Evolutionary conservation across 345 rosid species (phyloP), one percentile per base, ranked within the genome.

Genomic region (Leavenworthia alabamica): DNA sequence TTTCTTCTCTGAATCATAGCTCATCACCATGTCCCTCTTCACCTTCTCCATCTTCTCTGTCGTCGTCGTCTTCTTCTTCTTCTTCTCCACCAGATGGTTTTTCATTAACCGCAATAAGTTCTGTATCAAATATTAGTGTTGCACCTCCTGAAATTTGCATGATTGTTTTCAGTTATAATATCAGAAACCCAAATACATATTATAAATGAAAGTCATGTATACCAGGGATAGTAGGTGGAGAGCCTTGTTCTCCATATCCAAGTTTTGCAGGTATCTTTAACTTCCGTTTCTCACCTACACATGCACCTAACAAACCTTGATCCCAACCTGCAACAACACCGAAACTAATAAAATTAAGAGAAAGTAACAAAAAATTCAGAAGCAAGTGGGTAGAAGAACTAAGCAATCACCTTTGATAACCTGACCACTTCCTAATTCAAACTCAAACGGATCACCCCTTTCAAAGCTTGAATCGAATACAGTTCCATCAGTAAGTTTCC

Each of bases 221-320:
- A 86, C 96, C 98, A 2, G 98, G 96, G 50, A 91, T 91, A 23
- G 87, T 88, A 7, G 96, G 98, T 6, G 98, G 96, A 58, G 96
- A 83, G 36, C 98, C 98, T 53, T 86, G 96, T 7, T 57, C 83
- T 9, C 98, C 96, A 41, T 92, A 92, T 52, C 96, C 98, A 47
- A 92, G 92, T 64, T 83, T 92, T 20, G 98, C 78, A 6, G 96
- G 98, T 75, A 92, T 88, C 80, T 88, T 92, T 72, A 92, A 79
- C 80, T 88, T 92, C 26, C 96, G 72, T 79, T 88, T 86, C 80
- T 92, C 95, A 29, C 98, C 95, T 0, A 92, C 85, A 6, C 98
- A 92, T 50, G 78, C 81, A 29, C 95, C 96, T 71, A 92, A 37
- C 51, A 92, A 71, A 33, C 96, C 98, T 70, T 92, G 98, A 78